Base-by-base conservation (phyloP, 805 yeast genomes). In the Blastobotrys parvus region DNA sequence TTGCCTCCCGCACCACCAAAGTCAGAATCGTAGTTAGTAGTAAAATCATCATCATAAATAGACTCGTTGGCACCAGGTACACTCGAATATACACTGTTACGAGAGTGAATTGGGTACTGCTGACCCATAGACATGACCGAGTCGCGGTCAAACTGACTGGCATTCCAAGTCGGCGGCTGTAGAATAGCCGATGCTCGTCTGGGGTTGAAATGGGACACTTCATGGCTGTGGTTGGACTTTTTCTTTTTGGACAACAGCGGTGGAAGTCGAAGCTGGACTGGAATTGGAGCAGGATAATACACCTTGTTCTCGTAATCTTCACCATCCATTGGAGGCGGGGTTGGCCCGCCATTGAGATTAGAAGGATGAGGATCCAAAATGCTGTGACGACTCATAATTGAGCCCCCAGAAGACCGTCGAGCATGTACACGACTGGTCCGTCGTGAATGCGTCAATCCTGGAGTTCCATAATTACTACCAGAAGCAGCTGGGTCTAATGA, bases 281-380 rank as follows among this genome's bases (percentile, higher is more conserved):
- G 68, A 7, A 63, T 51, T 2, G 66, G 67, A 2, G 67, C 63
- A 2, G 67, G 67, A 35, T 63, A 63, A 41, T 45, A 50, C 3
- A 48, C 45, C 22, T 41, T 23, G 16, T 38, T 35, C 18, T 45
- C 44, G 22, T 44, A 11, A 18, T 36, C 16, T 13, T 36, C 39
- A n/a, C 22, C 27, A n/a, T n/a, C 10, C 18, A n/a, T 8, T 17
- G 35, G n/a, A n/a, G 35, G 3, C 16, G 35, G 20, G 32, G 13
- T 15, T 17, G 21, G 23, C 10, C 19, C 18, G 4, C 11, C 29
- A 15, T 5, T 11, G 16, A 21, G 15, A 16, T 13, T 11, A 3
- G 35, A 18, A 3, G 35, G 35, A n/a, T 35, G 29, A 13, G 39
- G 39, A 17, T 36, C 27, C 13, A 36, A 17, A 7, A 36, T 18